Percentiles rank a stretch among this genome's conserved stretches.
phyloP scores from a whole-genome alignment of 306 rosid genomes.

The Canavalia ensiformis region DNA sequence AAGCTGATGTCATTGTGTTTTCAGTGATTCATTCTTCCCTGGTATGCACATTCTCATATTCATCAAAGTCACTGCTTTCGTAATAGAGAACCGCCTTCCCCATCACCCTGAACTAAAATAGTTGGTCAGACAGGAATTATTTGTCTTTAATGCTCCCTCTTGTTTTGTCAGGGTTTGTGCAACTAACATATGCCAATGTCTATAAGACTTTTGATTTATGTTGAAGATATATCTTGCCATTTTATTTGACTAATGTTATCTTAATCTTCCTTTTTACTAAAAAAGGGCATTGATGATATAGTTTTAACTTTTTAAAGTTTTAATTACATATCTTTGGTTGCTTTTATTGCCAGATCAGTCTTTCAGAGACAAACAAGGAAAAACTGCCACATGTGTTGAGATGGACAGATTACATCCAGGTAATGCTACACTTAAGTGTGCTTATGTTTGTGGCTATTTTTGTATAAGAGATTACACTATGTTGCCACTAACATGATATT shows the following conservation, averaged over 20 bases:
- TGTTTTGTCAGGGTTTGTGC: conserved; percentile 1
- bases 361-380: conserved; percentile 65
- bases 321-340: conserved; percentile 54
- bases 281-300: not conserved
- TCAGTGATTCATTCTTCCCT: conserved; percentile 74
- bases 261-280: conserved; percentile 18
- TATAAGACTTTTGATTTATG: conserved; percentile 21
- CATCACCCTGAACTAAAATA: not conserved
- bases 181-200: conserved; percentile 14
- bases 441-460: conserved; percentile 6
- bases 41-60: conserved; percentile 60
- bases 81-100: not conserved
- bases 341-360: conserved; percentile 69
- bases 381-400: conserved; percentile 78
- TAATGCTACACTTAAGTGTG: conserved; percentile 45
- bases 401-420: conserved; percentile 93
- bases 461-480: conserved; percentile 12
- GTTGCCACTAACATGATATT: not conserved
- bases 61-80: not conserved
- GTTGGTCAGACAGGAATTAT: conserved; percentile 2
- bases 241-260: conserved; percentile 20
- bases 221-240: conserved; percentile 22
- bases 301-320: conserved; percentile 33
- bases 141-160: conserved; percentile 6
- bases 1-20: conserved; percentile 82